Evolutionary conservation across 768 basidiomycete species (phyloP), one percentile per base, ranked within the genome.

Genomic region (Cytidiella melzeri): DNA sequence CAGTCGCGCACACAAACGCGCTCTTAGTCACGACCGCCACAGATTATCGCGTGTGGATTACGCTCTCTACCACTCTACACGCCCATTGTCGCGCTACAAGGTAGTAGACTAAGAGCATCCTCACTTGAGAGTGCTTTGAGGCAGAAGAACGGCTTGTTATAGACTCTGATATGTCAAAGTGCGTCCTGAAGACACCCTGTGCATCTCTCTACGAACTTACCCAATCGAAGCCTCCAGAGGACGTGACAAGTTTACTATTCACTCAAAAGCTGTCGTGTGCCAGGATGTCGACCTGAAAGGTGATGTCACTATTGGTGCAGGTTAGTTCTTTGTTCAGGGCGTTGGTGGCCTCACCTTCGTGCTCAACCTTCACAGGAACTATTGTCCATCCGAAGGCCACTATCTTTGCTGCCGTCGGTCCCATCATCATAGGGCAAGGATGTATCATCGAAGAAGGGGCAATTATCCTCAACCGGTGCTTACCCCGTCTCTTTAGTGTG

Each of bases 221-320:
- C 41, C 41, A n/a, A 49, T 25, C n/a, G 11, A 19, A 18, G 19
- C 37, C 61, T 38, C 21, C 18, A 39, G 21, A 23, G 92, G 90
- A 67, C 86, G 87, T 56, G 87, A 92, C 71, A 89, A 87, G 63
- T 85, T 89, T 61, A 87, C 84, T 5, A 90, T 96, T 40, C 91
- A 95, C 56, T 88, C 92, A 2, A 91, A 84, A 62, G 87, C 92
- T 5, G 77, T 95, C 42, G 87, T 97, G 24, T 92, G 90, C 63
- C 87, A 92, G 61, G 93, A 96, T 70, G 89, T 91, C 25, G 93
- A 97, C 54, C 75, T 98, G 57, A 90, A 91, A 63, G 95, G 96
- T 44, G 87, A 93, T 60, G 88, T 95, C 47, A 94, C 92, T 18
- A 87, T 99, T 50, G 93, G 92, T 23, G 75, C 88, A 62, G 87